phyloP scores from a whole-genome alignment of 345 rosid genomes.

The Populus nigra region DNA sequence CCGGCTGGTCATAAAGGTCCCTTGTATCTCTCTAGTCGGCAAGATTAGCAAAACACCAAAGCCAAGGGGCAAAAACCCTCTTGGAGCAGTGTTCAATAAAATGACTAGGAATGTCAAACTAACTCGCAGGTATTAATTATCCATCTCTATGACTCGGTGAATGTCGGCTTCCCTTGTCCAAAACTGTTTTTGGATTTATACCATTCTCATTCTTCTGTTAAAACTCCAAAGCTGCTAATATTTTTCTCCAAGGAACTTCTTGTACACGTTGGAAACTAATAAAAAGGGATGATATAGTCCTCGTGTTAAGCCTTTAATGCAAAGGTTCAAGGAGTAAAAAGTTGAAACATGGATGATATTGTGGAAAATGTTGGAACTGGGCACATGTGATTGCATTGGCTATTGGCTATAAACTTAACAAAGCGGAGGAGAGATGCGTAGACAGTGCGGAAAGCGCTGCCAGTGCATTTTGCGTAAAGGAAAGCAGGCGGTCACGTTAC shows the following conservation, averaged over 20 bases:
- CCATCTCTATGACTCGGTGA: too few relatives aligned
- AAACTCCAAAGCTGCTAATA: too few relatives aligned
- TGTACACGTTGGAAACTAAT: neutral
- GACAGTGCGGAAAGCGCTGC: constrained; percentile 15
- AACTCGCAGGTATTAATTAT: too few relatives aligned
- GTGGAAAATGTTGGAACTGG: neutral
- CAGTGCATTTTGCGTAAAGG: constrained; percentile 34
- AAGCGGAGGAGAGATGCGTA: constrained; percentile 1
- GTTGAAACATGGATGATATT: neutral
- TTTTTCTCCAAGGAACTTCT: neutral
- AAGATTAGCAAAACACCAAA: neutral
- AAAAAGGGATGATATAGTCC: neutral
- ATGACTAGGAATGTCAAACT: too few relatives aligned
- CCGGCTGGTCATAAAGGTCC: neutral
- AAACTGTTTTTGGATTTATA: too few relatives aligned
- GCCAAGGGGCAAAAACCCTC: too few relatives aligned
- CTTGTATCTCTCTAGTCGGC: constrained; percentile 9
- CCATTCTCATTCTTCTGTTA: too few relatives aligned
- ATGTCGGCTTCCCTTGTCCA: too few relatives aligned
- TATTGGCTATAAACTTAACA: constrained; percentile 11
- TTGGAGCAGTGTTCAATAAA: too few relatives aligned
- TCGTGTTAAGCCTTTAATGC: neutral
- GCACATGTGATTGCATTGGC: neutral
- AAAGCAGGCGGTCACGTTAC: constrained; percentile 22
- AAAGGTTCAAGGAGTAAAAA: neutral